Evolutionary conservation across 176 grass and related monocot genomes (phyloP), one percentile per base, ranked within the genome.

Genomic region (Poa annua): DNA sequence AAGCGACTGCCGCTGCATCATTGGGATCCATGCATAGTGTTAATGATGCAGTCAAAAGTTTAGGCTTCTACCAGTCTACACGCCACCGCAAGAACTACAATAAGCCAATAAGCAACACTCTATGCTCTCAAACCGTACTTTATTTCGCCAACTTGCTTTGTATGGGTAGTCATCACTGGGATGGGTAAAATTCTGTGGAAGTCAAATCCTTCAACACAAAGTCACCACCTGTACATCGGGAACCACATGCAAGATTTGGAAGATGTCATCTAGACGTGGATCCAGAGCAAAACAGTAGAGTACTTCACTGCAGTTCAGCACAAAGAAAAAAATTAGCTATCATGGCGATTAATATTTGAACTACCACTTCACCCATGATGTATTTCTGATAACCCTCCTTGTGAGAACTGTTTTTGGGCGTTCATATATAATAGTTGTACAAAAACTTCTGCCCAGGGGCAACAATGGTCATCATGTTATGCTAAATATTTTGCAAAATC

Each of bases 191-290:
- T 74, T 66, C 38, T 83, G 75, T 73, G 24, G 17, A 66, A 50
- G 84, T 74, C 80, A 86, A 83, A 83, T 74, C 67, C 48, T 83
- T 86, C 88, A 57, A 80, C 51, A 80, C 84, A 62, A 61, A 86
- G 74, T 90, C 79, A 86, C 79, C 66, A 79, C 41, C 88, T 90
- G 76, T 87, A 87, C 84, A 90, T 76, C 39, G 20, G 68, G 84
- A 67, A 75, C 42, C 80, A 36, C 66, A 52, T 17, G 68, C 84
- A 83, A 62, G 33, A 49, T 80, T 80, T 74, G 29, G 74, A 66
- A 86, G 80, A 74, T 42, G 65, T 69, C 76, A 84, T 50, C 75
- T 83, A 61, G 49, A 33, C 60, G 26, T 74, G 68, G 69, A 79
- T 87, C 74, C 75, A 83, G 60, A 60, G 80, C 80, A 60, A 69